These are phyloP conservation scores for Closterium sp. DNA, from an alignment of 139 green algal genomes.

Conservation along the genomic window DNA sequence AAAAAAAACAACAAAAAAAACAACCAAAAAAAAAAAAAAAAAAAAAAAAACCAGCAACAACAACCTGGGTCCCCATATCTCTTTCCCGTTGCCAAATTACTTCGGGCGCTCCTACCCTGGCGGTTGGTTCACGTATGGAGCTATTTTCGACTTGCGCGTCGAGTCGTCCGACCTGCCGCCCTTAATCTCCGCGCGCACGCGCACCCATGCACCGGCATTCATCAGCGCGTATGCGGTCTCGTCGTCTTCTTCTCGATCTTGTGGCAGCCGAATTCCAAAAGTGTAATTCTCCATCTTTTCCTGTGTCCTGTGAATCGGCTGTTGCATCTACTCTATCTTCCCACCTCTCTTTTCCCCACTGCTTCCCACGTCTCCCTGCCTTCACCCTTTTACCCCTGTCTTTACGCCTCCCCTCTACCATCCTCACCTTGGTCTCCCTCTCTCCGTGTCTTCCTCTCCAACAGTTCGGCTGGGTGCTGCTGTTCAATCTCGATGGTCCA, in stretches of 20 bases:
- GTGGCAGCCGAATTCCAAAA: constrained; percentile 4
- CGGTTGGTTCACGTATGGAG: constrained; percentile 11
- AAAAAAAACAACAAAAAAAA: too few relatives aligned
- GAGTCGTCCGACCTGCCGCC: background rate
- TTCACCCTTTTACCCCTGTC: too few relatives aligned
- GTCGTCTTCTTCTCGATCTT: constrained; percentile 15
- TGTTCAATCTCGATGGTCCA: background rate
- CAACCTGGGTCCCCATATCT: background rate
- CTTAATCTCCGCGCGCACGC: background rate
- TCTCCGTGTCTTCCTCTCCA: background rate
- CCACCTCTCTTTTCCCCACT: background rate
- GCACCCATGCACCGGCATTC: background rate
- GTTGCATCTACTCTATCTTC: background rate
- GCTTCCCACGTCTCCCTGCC: background rate
- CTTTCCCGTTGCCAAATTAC: background rate
- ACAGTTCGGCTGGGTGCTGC: background rate
- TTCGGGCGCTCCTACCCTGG: constrained; percentile 13
- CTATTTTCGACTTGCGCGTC: constrained; percentile 10
- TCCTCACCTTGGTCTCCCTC: background rate
- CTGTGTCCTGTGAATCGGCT: too few relatives aligned
- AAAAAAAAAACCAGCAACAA: too few relatives aligned
- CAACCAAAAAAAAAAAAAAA: too few relatives aligned
- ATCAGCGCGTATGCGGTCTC: constrained; percentile 12
- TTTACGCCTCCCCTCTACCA: background rate
- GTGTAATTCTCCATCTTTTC: background rate